Evolutionary conservation across 192 early-diverging fungal genomes (phyloP), one percentile per base, ranked within the genome.

Genomic region (Funneliformis mosseae): DNA sequence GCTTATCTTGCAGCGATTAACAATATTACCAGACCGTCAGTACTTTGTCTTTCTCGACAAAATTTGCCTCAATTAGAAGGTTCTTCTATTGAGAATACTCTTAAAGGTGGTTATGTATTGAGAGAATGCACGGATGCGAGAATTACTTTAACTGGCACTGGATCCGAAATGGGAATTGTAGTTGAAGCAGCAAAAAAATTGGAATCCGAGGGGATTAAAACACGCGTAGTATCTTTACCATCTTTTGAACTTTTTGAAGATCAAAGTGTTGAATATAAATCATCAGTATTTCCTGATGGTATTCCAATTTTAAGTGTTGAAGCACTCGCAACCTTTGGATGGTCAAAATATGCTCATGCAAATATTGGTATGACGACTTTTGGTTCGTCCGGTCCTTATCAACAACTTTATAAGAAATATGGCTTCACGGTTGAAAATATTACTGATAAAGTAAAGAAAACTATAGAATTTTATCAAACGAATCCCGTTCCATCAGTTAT

Each of bases 221-320:
- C 93, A 43, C 94, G 94, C 66, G 88, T 99, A 68, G 96, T 99
- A 9, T 99, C 98, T 43, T 92, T 98, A 91, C 98, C 98, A 42
- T 98, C 92, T 68, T 88, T 91, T 82, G 94, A 94, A 81, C 88
- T 97, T 73, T 98, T 98, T 76, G 93, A 94, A 59, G 92, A 92
- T 68, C 97, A 99, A 85, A 62, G 89, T 2, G 81, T 88, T n/a
- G 92, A 89, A 38, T 99, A 99, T 89, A 88, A 91, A 80, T 87
- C 91, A 41, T 84, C 84, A 10, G 96, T 99, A n/a, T 88, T 99
- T 70, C 87, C 90, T 0, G 86, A 88, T 23, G 94, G 94, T 12
- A 84, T 97, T 48, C 97, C 96, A 1, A 87, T 92, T n/a, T 86
- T 97, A 68, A 94, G 92, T 81, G 92, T 97, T 50, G 97, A 99